Percentiles rank a stretch among this genome's conserved stretches.
Conservation (phyloP, 148 eudicot species). For the Vaccinium macrocarpon region DNA sequence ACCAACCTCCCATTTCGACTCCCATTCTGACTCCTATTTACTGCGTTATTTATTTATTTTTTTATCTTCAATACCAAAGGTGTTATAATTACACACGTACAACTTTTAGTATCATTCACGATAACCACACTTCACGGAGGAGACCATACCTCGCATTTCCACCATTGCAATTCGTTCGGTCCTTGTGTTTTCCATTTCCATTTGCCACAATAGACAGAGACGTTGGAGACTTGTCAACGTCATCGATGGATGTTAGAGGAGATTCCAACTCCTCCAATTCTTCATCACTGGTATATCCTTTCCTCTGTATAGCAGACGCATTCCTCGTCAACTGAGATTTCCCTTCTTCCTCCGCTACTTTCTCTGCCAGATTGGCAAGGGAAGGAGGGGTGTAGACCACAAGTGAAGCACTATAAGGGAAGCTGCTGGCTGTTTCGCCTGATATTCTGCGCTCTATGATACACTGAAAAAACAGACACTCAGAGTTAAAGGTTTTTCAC, state of each 20-base stretch:
- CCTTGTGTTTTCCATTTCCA: conserved; percentile 26
- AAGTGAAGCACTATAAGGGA: conserved; percentile 65
- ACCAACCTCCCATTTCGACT: background rate
- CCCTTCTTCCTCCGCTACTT: conserved; percentile 58
- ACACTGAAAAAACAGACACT: conserved; percentile 42
- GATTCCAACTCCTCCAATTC: conserved; percentile 75
- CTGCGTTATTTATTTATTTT: background rate
- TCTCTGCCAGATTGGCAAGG: conserved; percentile 49
- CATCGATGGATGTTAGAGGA: conserved; percentile 47
- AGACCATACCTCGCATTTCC: conserved; percentile 64
- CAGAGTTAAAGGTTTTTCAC: background rate
- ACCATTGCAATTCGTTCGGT: conserved; percentile 25
- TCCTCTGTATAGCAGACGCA: conserved; percentile 59
- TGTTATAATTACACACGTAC: background rate
- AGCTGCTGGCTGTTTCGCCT: conserved; percentile 44
- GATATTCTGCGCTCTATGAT: conserved; percentile 52
- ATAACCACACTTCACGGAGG: conserved; percentile 78
- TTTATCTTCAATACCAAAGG: background rate
- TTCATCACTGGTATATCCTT: conserved; percentile 89
- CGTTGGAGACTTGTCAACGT: conserved; percentile 38
- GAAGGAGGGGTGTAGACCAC: conserved; percentile 60
- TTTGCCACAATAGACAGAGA: conserved; percentile 28
- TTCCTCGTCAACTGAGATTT: conserved; percentile 45
- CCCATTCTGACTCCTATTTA: background rate
- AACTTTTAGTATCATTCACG: conserved; percentile 21